Evolutionary conservation across 2,329 filamentous ascomycete species (phyloP), one percentile per base, ranked within the genome.

Genomic region (Colletotrichum echinochloae): DNA sequence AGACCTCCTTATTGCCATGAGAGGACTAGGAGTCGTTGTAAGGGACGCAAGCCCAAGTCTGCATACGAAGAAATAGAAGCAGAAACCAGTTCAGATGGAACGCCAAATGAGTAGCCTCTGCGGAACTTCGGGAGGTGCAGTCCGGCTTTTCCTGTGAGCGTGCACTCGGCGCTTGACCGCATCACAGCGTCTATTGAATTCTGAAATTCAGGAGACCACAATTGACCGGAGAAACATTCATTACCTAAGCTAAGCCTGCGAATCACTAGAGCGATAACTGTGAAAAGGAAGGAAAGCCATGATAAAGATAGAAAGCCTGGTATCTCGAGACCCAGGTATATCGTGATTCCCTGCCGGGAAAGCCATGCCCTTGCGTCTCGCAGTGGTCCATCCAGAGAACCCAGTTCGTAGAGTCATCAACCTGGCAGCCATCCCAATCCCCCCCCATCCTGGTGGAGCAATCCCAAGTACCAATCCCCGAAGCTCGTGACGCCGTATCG

Each of bases 241-340:
- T 52, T 66, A 20, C 30, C 18, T 60, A n/a, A 59, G 28, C 61
- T 51, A 30, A 54, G 23, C 39, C 60, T 69, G 28, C 37, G 37
- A 65, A 28, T 55, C 48, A 65, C 23, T 54, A 33, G 37, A 66
- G 16, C 33, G 44, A 49, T 48, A 49, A 44, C 16, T 60, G 48
- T 56, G 26, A 20, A 48, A 55, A 35, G 23, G 44, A 37, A 48
- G n/a, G n/a, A 59, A 9, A 68, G 52, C 37, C 60, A 49, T 52
- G 35, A 18, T 60, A 70, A 39, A 70, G 30, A 70, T 44, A 39
- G 49, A 56, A 33, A 70, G 33, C 18, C 48, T 48, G 23, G 54
- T 52, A 30, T 30, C 37, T 46, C 35, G 35, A 35, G 26, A 26
- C 62, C 55, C 44, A 66, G 48, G 55, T 49, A 66, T 60, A 28